phyloP scores from a whole-genome alignment of 2,329 filamentous ascomycete species.

The Diaporthe sp. region DNA sequence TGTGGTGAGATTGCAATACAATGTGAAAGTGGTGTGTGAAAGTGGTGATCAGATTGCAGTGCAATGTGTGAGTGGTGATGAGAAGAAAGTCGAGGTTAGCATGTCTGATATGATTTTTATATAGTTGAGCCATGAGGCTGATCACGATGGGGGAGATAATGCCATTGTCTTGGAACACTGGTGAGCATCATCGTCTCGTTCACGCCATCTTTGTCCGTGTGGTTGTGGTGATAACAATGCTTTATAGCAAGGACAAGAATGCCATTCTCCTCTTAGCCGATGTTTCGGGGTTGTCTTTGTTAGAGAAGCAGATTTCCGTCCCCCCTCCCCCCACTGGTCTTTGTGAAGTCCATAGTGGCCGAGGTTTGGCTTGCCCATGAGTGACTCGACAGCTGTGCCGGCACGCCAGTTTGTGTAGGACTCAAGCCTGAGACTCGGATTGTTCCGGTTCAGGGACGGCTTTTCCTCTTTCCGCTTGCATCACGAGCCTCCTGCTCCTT shows the following conservation, averaged over 20 bases:
- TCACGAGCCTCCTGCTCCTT: background rate
- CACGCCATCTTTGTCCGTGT: background rate
- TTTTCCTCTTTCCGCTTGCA: no score
- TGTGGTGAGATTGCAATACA: background rate
- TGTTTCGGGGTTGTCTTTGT: background rate
- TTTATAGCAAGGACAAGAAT: background rate
- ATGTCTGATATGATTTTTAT: background rate
- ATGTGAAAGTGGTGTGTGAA: background rate
- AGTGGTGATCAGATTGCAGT: background rate
- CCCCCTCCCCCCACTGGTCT: background rate
- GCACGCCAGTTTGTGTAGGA: background rate
- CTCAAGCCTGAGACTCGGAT: background rate
- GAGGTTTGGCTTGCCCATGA: background rate
- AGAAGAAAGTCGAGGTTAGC: background rate
- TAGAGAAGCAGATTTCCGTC: background rate
- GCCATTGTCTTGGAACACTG: background rate
- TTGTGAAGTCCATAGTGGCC: background rate
- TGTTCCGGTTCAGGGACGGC: background rate
- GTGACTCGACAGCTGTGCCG: background rate
- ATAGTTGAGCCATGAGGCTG: background rate
- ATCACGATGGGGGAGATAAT: background rate
- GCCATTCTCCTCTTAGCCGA: background rate
- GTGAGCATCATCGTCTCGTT: background rate
- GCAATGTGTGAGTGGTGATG: background rate
- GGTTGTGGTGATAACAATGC: background rate